These are phyloP conservation scores for Magnusiomyces suaveolens DNA, from an alignment of 1,139 yeast species.

Conservation along the genomic window DNA sequence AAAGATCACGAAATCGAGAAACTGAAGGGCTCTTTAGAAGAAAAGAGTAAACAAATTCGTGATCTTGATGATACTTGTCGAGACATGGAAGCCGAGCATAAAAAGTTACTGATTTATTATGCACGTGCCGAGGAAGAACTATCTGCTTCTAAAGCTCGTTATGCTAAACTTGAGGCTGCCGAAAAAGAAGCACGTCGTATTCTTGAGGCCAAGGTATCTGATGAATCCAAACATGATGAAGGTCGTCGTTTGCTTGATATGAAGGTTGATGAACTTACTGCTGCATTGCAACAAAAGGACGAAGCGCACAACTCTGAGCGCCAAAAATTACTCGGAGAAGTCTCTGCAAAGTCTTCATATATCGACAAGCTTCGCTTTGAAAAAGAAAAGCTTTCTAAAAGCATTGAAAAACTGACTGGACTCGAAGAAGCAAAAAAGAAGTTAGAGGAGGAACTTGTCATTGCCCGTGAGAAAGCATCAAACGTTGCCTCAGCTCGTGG, in stretches of 20 bases:
- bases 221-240: conserved; percentile 21
- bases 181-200: conserved; percentile 23
- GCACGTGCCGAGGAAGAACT: conserved; percentile 22
- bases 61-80: conserved; percentile 6
- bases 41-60: conserved; percentile 20
- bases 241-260: conserved; percentile 21
- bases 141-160: conserved; percentile 22
- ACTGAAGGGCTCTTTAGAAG: conserved; percentile 23
- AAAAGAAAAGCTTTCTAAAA: conserved; percentile 17
- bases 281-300: conserved; percentile 24
- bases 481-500: conserved; percentile 18
- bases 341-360: conserved; percentile 22
- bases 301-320: conserved; percentile 20
- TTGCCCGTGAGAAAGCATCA: conserved; percentile 19
- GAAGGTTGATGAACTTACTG: conserved; percentile 21
- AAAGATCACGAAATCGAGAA: conserved; percentile 35
- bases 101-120: conserved; percentile 17
- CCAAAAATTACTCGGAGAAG: conserved; percentile 20
- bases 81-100: conserved; percentile 18
- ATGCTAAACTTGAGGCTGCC: conserved; percentile 25
- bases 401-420: conserved; percentile 14
- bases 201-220: conserved; percentile 25
- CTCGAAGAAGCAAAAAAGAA: conserved; percentile 19
- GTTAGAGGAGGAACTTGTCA: conserved; percentile 20
- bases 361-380: conserved; percentile 21